Percentiles rank a stretch among this genome's conserved stretches.
Evolutionary conservation across 805 yeast genomes (phyloP).

Genomic region (Yamadazyma sp.): DNA sequence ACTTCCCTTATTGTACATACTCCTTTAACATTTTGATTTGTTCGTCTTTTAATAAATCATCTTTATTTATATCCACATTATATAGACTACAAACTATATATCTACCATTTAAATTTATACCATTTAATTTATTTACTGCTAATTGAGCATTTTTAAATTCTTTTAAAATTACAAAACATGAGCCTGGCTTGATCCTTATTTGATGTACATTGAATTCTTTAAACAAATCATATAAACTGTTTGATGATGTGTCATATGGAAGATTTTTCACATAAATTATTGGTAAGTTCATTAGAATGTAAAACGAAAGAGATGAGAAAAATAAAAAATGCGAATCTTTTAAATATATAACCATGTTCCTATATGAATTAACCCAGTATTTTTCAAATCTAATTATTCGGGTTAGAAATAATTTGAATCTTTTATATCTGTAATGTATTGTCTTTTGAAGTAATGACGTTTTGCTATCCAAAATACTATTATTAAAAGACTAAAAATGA

Average conservation of each 20-base stretch:
- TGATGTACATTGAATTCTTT: slow-evolving; percentile 58
- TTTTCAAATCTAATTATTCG: neutral
- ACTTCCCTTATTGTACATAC: neutral
- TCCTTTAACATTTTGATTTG: slow-evolving; percentile 23
- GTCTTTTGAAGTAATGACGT: slow-evolving; percentile 19
- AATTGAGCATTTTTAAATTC: slow-evolving; percentile 44
- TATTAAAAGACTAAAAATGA: slow-evolving; percentile 7
- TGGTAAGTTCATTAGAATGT: slow-evolving; percentile 24
- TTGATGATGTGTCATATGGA: slow-evolving; percentile 47
- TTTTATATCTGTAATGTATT: slow-evolving; percentile 23
- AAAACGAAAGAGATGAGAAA: neutral
- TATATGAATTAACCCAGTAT: too few relatives aligned
- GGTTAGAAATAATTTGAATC: slow-evolving; percentile 18
- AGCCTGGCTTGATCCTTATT: slow-evolving; percentile 36
- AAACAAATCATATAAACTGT: slow-evolving; percentile 49
- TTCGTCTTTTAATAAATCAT: slow-evolving; percentile 17
- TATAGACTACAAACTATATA: slow-evolving; percentile 53
- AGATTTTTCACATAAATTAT: slow-evolving; percentile 55
- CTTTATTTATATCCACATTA: slow-evolving; percentile 34
- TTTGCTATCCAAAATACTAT: slow-evolving; percentile 10
- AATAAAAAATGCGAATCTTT: neutral
- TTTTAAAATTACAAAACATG: slow-evolving; percentile 51
- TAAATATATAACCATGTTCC: too few relatives aligned
- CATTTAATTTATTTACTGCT: slow-evolving; percentile 56
- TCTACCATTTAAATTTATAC: slow-evolving; percentile 57